phyloP scores from a whole-genome alignment of 371 early-diverging fungal species.

The Mortierella sp. region DNA sequence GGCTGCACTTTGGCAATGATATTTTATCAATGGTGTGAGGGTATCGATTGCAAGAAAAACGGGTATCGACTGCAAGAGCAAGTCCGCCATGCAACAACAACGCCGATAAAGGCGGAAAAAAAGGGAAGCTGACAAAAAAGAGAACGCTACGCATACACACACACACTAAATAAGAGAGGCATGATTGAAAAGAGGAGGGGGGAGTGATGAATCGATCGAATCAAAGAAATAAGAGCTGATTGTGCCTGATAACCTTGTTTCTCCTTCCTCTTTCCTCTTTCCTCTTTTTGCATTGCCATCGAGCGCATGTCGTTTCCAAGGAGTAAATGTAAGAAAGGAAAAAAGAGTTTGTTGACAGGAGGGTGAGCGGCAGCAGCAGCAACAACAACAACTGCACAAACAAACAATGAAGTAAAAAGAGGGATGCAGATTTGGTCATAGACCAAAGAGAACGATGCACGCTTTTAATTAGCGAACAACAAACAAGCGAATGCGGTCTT shows the following conservation, averaged over 20 bases:
- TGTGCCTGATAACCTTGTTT: slow-evolving; percentile 8
- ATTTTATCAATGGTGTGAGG: background rate
- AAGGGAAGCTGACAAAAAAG: background rate
- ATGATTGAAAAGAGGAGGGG: background rate
- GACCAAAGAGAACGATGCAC: background rate
- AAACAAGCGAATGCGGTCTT: background rate
- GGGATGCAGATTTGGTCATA: background rate
- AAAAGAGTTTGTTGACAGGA: background rate
- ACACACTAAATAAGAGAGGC: background rate
- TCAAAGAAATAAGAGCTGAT: background rate
- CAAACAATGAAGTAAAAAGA: background rate
- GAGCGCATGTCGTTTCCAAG: no score
- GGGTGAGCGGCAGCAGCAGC: background rate
- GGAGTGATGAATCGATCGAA: background rate
- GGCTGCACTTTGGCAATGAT: background rate
- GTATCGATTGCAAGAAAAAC: background rate
- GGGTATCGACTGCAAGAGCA: background rate
- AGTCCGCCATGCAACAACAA: background rate
- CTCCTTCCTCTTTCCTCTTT: background rate
- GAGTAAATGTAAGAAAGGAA: no score
- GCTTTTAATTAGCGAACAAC: background rate
- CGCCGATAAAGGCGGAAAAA: background rate
- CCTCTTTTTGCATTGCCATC: background rate
- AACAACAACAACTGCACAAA: background rate
- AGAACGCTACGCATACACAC: background rate